Percentiles rank a stretch among this genome's conserved stretches.
These are phyloP conservation scores for Uncinocarpus reesii DNA, from an alignment of 2,329 filamentous ascomycete genomes.

Conservation along the genomic window DNA sequence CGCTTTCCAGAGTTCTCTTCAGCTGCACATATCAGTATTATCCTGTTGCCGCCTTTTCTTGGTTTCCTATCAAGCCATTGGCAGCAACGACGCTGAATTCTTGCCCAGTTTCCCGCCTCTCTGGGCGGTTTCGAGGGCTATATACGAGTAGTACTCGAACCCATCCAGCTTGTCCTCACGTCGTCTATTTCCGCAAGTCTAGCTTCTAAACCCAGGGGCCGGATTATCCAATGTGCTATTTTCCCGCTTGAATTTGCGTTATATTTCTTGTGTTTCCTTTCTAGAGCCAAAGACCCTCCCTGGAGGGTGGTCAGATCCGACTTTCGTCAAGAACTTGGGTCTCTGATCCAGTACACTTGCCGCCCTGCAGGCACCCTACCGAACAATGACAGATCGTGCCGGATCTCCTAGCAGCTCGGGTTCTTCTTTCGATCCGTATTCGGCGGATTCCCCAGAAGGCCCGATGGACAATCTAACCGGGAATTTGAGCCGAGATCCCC, in stretches of 20 bases:
- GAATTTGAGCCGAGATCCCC: conserved; percentile 6
- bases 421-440: conserved; percentile 19
- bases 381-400: conserved; percentile 8
- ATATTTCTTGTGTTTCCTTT: background rate
- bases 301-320: background rate
- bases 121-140: too few relatives aligned
- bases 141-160: conserved; percentile 2
- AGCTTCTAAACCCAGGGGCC: too few relatives aligned
- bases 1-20: background rate
- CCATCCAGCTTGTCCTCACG: background rate
- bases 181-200: background rate
- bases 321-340: background rate
- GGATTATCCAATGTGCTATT: too few relatives aligned
- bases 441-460: conserved; percentile 12
- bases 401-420: conserved; percentile 14
- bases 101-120: background rate
- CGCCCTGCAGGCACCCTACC: background rate
- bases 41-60: conserved; percentile 5
- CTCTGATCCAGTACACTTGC: background rate
- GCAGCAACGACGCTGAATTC: background rate
- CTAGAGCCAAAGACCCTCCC: background rate
- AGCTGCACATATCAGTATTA: background rate
- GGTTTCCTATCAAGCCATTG: conserved; percentile 1
- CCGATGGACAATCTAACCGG: conserved; percentile 8
- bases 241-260: background rate